phyloP scores from a whole-genome alignment of 2,329 filamentous ascomycete species.

The Trichocomaceae sp. region DNA sequence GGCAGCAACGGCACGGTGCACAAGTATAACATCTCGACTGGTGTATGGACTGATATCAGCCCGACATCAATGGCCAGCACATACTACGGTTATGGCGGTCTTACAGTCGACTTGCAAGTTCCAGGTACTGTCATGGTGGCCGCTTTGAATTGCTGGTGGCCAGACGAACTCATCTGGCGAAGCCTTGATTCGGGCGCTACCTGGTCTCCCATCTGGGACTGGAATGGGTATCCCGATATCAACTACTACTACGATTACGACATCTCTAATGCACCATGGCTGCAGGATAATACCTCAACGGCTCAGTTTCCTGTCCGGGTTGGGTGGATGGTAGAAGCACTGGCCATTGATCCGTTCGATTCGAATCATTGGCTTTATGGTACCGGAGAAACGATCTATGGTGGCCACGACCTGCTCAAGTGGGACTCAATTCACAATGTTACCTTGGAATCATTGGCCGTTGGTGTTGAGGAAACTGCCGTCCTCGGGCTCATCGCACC shows the following conservation, averaged over 20 bases:
- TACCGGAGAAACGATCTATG: constrained; percentile 52
- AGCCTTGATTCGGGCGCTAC: constrained; percentile 50
- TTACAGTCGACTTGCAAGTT: constrained; percentile 48
- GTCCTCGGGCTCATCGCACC: constrained; percentile 46
- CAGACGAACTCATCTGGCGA: constrained; percentile 52
- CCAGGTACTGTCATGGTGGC: constrained; percentile 54
- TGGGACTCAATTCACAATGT: constrained; percentile 49
- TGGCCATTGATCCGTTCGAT: constrained; percentile 54
- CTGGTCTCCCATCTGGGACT: constrained; percentile 51
- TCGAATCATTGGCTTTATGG: constrained; percentile 57
- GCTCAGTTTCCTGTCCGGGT: constrained; percentile 25
- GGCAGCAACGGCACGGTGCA: constrained; percentile 49
- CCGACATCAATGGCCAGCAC: constrained; percentile 45
- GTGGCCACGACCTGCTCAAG: constrained; percentile 49
- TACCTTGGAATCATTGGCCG: constrained; percentile 46
- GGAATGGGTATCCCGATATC: constrained; percentile 41
- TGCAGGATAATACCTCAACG: constrained; percentile 43
- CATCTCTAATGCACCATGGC: constrained; percentile 48
- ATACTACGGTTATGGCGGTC: constrained; percentile 51
- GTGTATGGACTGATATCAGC: constrained; percentile 52
- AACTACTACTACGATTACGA: constrained; percentile 44
- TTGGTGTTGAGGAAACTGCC: constrained; percentile 51
- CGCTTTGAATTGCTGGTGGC: constrained; percentile 54
- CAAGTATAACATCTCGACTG: constrained; percentile 46
- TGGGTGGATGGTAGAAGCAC: constrained; percentile 56